Base-by-base conservation (phyloP, 1,284 basidiomycete genomes). In the Cystobasidium sp. region DNA sequence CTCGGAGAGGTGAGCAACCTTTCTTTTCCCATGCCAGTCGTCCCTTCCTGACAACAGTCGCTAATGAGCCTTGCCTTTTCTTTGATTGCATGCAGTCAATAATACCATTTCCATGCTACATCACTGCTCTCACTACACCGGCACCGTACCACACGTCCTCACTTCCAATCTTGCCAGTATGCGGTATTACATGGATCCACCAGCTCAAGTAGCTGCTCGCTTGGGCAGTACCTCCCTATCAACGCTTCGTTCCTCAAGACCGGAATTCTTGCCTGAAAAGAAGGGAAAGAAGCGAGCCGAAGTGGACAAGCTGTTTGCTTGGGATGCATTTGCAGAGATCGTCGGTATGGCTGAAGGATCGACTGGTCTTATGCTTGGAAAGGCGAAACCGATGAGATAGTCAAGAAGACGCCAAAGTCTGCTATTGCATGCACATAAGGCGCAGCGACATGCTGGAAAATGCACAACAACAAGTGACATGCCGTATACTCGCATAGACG, bases 51-150 rank as follows among this genome's bases (percentile, higher is more conserved):
- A 18, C n/a, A 24, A 53, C 10, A 22, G 10, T 14, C 22, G n/a
- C 46, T 51, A 37, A 14, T 47, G 14, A 49, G 12, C 52, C 24
- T 31, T 67, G 16, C 6, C 49, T n/a, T n/a, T 14, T n/a, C 31
- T 24, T 41, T 49, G 31, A 41, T 12, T 68, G n/a, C 41, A n/a
- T n/a, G 24, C 44, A 75, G 74, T 70, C 47, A 59, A 70, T 16
- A 75, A 75, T 49, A 75, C 74, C 14, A 43, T 75, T 51, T 58
- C 49, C 16, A 43, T 68, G 43, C 67, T 75, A 12, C 44, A 68
- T 37, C 58, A 64, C 18, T 62, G 67, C 8, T 68, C 74, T 6
- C 56, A 61, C 22, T 49, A 61, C 22, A 43, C 31, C 0, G 61
- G 59, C 49, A 56, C 56, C 4, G 31, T 41, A 66, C 64, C 64